Percentiles rank a stretch among this genome's conserved stretches.
phyloP scores from a whole-genome alignment of 495 filamentous ascomycete genomes.

The Penicillium lagena region DNA sequence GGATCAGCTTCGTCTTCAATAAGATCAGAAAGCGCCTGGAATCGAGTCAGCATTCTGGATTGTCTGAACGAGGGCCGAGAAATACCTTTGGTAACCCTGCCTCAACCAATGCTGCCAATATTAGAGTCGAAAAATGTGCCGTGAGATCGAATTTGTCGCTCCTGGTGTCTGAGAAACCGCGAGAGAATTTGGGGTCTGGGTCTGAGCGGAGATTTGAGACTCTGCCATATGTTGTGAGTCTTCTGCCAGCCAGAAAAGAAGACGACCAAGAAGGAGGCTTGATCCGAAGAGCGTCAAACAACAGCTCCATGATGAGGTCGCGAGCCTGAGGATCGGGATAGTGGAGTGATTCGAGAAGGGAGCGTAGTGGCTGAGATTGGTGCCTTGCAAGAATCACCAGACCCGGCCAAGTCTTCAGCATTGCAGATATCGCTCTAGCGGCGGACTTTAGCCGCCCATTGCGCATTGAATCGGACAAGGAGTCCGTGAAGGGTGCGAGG shows the following conservation, averaged over 20 bases:
- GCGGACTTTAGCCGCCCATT: conserved; percentile 78
- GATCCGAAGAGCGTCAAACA: conserved; percentile 88
- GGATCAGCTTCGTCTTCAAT: conserved; percentile 67
- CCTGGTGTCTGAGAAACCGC: conserved; percentile 50
- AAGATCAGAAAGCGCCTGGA: conserved; percentile 52
- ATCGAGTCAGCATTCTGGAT: conserved; percentile 9
- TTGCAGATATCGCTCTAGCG: conserved; percentile 76
- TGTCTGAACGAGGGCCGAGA: background rate
- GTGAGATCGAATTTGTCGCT: conserved; percentile 73
- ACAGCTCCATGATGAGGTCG: conserved; percentile 70
- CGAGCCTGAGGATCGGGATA: conserved; percentile 60
- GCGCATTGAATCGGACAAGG: conserved; percentile 54
- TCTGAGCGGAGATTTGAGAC: conserved; percentile 80
- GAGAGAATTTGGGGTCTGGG: conserved; percentile 36
- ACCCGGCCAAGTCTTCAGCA: conserved; percentile 87
- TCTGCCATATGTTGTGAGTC: conserved; percentile 89
- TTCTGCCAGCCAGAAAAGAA: conserved; percentile 85
- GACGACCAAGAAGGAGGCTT: conserved; percentile 95
- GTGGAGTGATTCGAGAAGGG: conserved; percentile 72
- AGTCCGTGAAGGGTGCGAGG: conserved; percentile 85
- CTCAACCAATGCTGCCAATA: conserved; percentile 79
- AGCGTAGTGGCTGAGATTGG: conserved; percentile 73
- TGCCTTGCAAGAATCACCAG: conserved; percentile 81
- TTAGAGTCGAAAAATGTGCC: conserved; percentile 87
- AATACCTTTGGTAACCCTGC: conserved; percentile 63